Evolutionary conservation across 2,329 filamentous ascomycete genomes (phyloP).

Genomic region (Aspergillus carbonarius): DNA sequence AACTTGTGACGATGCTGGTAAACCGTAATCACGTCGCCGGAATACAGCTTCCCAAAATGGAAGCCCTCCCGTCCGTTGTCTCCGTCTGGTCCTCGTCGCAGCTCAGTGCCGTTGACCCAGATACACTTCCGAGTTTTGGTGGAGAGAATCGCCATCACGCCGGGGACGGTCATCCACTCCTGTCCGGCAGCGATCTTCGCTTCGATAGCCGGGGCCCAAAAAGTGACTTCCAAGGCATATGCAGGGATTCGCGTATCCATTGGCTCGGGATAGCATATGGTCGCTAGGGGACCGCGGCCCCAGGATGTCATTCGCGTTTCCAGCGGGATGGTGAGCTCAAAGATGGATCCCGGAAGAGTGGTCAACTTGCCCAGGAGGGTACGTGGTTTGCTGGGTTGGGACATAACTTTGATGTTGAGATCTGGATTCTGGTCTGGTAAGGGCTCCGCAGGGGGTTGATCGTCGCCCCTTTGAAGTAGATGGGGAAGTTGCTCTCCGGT

Average conservation of each 20-base stretch:
- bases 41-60: conserved; percentile 67
- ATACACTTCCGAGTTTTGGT: conserved; percentile 78
- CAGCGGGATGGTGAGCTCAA: conserved; percentile 63
- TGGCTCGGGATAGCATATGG: conserved; percentile 61
- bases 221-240: conserved; percentile 73
- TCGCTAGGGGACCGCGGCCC: conserved; percentile 71
- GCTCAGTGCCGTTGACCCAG: conserved; percentile 68
- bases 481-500: conserved; percentile 37
- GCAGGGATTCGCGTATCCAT: conserved; percentile 75
- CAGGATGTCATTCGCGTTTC: conserved; percentile 70
- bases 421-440: not conserved
- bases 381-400: conserved; percentile 35
- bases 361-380: conserved; percentile 63
- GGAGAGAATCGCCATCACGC: conserved; percentile 69
- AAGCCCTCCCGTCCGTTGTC: conserved; percentile 51
- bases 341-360: conserved; percentile 64
- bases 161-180: conserved; percentile 54
- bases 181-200: conserved; percentile 56
- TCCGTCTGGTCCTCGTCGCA: conserved; percentile 58
- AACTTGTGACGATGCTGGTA: conserved; percentile 54
- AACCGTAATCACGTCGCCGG: conserved; percentile 74
- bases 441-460: conserved; percentile 15
- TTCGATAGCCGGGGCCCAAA: conserved; percentile 70
- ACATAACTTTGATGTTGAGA: conserved; percentile 10
- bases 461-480: conserved; percentile 18